Base-by-base conservation (phyloP, 2,329 filamentous ascomycete species). In the Penicillium sp. region DNA sequence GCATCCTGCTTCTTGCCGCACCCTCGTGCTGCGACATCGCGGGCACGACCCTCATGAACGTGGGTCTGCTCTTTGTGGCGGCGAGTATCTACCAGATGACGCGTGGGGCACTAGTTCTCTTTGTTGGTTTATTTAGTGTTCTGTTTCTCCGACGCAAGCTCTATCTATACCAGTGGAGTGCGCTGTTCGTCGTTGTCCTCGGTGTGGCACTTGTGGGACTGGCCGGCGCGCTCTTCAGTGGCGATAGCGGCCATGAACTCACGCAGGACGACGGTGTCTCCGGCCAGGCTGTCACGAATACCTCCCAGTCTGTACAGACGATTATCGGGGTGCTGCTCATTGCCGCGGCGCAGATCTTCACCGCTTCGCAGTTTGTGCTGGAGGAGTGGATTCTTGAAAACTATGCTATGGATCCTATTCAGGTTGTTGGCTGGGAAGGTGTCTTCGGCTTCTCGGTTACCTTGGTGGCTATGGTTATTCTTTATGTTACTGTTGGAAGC, bases 31-130 rank as follows among this genome's bases (percentile, higher is more conserved):
- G 91, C 72, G 93, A 98, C 68, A 95, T 97, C 57, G 83, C 88
- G 23, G 93, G 89, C 42, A 98, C 93, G 4, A 98, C 93, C 3
- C 80, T 97, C 47, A 97, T 98, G 91, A 98, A 98, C 66, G 88
- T 89, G 4, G 93, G 93, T 3, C 78, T 98, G 58, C 79, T 97
- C 42, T 91, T 97, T 67, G 91, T 97, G 23, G 93, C 89, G 10
- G 89, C 93, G 1, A 95, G 89, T 53, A 96, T 98, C 65, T 98
- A 96, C 73, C 93, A 98, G 74, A 98, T 98, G 93, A 97, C 92
- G 1, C 80, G 93, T 51, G 93, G 93, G 7, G 93, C 93, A 0
- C 78, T 98, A 37, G 92, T 98, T 3, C 79, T 98, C 6, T 98
- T 98, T 62, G 93, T 98, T 18, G 93, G 93, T 0, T 75, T 97